phyloP scores from a whole-genome alignment of 1,284 basidiomycete genomes.

The Cutaneotrichosporon sp. region DNA sequence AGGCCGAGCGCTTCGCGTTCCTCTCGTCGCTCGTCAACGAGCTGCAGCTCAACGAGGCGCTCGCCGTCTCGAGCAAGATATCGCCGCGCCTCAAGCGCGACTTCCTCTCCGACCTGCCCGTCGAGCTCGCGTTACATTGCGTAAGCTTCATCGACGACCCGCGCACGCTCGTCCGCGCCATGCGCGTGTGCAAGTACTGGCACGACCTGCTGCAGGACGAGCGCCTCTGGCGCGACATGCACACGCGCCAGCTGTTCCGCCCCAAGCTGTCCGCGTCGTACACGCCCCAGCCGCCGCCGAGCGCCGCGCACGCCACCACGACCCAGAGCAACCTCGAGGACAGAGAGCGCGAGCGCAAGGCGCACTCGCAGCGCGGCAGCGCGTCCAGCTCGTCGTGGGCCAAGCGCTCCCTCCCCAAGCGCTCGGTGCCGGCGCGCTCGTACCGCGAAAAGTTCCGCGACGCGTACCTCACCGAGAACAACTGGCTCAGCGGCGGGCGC shows the following conservation, averaged over 20 bases:
- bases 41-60: conserved; percentile 72
- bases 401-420: background rate
- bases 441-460: conserved; percentile 27
- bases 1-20: conserved; percentile 60
- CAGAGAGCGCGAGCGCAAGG: background rate
- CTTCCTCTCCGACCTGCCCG: conserved; percentile 77
- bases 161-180: conserved; percentile 68
- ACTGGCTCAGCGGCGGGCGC: conserved; percentile 81
- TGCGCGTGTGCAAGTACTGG: conserved; percentile 78
- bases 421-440: conserved; percentile 13
- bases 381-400: too few species aligned
- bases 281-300: conserved; percentile 19
- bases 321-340: background rate
- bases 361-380: background rate
- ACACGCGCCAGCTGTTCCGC: conserved; percentile 62
- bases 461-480: conserved; percentile 66
- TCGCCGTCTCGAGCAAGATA: conserved; percentile 72
- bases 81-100: conserved; percentile 82
- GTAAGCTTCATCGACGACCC: conserved; percentile 82
- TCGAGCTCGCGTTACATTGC: conserved; percentile 80
- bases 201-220: conserved; percentile 76
- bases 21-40: conserved; percentile 65
- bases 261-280: conserved; percentile 9
- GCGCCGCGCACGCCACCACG: conserved; percentile 1
- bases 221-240: conserved; percentile 80